Conservation (phyloP, 106 monocot species). For the Dioscorea zingiberensis region DNA sequence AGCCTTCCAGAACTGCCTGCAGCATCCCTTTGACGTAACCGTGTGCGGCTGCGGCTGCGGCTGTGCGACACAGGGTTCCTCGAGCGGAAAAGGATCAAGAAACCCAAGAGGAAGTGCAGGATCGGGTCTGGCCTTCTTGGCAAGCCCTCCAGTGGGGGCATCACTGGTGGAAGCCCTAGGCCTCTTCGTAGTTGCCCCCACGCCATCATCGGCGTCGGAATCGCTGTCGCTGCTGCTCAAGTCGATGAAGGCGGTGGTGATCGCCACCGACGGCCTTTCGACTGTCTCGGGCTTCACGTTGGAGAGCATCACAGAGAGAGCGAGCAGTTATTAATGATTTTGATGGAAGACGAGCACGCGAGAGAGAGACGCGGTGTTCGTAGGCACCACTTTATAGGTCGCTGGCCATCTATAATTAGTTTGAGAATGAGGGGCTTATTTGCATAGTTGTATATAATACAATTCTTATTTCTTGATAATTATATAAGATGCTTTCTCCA, state of each 20-base stretch:
- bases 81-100: slow-evolving; percentile 64
- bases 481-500: too few species aligned
- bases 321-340: too few species aligned
- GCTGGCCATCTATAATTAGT: too few species aligned
- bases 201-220: slow-evolving; percentile 18
- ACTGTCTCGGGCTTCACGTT: slow-evolving; percentile 6
- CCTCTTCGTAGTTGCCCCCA: not conserved
- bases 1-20: slow-evolving; percentile 95
- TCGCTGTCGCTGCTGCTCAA: slow-evolving; percentile 42
- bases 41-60: too few species aligned
- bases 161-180: slow-evolving; percentile 14
- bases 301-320: slow-evolving; percentile 4
- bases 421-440: too few species aligned
- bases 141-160: not conserved
- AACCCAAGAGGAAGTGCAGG: slow-evolving; percentile 44
- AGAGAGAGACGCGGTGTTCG: too few species aligned
- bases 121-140: slow-evolving; percentile 7
- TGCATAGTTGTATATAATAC: too few species aligned
- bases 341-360: too few species aligned
- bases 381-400: too few species aligned
- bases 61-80: not conserved
- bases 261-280: not conserved
- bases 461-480: too few species aligned
- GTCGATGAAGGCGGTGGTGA: slow-evolving; percentile 19
- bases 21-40: slow-evolving; percentile 1